phyloP scores from a whole-genome alignment of 306 rosid species.

The Delonix regia region DNA sequence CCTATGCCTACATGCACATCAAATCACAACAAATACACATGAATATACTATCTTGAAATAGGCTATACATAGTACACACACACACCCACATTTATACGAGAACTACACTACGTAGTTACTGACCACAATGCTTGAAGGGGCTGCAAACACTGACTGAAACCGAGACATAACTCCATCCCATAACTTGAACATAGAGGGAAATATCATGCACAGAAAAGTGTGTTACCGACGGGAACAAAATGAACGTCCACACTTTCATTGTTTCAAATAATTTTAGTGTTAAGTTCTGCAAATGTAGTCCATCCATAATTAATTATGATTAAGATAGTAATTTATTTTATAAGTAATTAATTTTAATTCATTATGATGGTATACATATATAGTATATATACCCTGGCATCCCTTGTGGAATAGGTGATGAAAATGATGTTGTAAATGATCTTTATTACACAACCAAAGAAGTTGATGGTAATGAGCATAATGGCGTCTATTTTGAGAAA shows the following conservation, averaged over 20 bases:
- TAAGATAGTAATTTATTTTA: no score
- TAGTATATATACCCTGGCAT: slow-evolving; percentile 56
- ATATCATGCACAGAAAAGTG: slow-evolving; percentile 42
- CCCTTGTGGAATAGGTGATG: slow-evolving; percentile 55
- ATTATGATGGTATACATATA: no score
- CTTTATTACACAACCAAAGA: slow-evolving; percentile 73
- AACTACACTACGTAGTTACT: slow-evolving; percentile 12
- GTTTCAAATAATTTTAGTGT: slow-evolving; percentile 56
- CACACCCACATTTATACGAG: no score
- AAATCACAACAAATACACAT: background rate
- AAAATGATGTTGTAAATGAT: slow-evolving; percentile 58
- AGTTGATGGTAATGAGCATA: slow-evolving; percentile 86
- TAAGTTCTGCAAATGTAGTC: slow-evolving; percentile 43
- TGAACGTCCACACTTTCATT: slow-evolving; percentile 65
- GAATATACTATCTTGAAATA: no score
- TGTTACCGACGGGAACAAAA: slow-evolving; percentile 48
- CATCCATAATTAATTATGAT: no score
- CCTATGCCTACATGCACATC: slow-evolving; percentile 81
- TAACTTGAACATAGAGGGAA: slow-evolving; percentile 49
- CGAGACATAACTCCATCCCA: slow-evolving; percentile 87
- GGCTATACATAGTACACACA: no score
- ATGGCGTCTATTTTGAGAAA: slow-evolving; percentile 53
- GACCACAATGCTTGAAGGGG: slow-evolving; percentile 86
- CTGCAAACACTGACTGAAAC: slow-evolving; percentile 68
- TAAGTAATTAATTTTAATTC: no score